Percentiles rank a stretch among this genome's conserved stretches.
These are phyloP conservation scores for Geosiphon pyriformis DNA, from an alignment of 192 early-diverging fungal species.

Conservation along the genomic window DNA sequence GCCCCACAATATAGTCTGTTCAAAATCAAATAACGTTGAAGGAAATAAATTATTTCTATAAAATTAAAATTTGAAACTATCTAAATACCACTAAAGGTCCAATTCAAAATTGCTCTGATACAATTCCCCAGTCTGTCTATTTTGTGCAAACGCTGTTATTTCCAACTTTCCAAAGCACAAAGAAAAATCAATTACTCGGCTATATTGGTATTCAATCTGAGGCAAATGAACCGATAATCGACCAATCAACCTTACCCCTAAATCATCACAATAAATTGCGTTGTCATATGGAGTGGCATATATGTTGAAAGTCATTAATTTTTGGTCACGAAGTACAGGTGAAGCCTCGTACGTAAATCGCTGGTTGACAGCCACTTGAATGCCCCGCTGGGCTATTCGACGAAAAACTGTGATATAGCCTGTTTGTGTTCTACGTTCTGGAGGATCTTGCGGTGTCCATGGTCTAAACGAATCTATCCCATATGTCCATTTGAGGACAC, in stretches of 20 bases:
- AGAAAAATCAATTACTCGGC: neutral
- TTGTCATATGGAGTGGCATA: neutral
- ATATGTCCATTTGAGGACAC: constrained; percentile 8
- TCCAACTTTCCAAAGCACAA: neutral
- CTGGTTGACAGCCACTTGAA: neutral
- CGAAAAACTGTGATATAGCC: neutral
- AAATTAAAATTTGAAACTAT: neutral
- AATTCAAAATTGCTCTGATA: constrained; percentile 8
- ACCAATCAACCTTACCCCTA: neutral
- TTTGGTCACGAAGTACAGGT: neutral
- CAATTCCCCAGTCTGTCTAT: neutral
- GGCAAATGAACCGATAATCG: neutral
- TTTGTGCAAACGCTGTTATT: neutral
- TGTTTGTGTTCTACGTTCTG: neutral
- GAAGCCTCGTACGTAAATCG: neutral
- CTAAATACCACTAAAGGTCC: neutral
- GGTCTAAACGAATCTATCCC: neutral
- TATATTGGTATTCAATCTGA: neutral
- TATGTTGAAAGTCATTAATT: neutral
- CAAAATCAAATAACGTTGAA: too few species aligned
- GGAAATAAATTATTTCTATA: too few species aligned
- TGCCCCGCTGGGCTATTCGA: neutral
- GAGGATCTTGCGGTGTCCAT: neutral
- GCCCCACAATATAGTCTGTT: too few species aligned
- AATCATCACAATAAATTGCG: neutral